Conservation (phyloP, 2,329 filamentous ascomycete genomes). For the Basipetospora chlamydospora region DNA sequence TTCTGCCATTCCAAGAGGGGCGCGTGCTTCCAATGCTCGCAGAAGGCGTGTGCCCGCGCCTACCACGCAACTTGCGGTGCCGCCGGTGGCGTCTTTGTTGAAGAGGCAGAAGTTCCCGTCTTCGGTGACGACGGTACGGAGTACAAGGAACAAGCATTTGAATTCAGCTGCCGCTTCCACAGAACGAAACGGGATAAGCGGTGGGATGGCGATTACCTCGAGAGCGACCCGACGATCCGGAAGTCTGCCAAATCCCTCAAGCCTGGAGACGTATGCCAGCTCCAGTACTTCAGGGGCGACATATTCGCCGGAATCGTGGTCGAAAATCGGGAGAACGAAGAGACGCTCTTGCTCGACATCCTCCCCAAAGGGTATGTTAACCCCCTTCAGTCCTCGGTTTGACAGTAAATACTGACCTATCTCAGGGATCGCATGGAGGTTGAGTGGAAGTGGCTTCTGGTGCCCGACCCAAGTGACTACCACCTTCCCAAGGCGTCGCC, state of each 20-base stretch:
- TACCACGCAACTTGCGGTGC: slow-evolving; percentile 94
- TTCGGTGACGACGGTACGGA: slow-evolving; percentile 84
- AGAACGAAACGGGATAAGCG: slow-evolving; percentile 74
- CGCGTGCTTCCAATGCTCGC: slow-evolving; percentile 93
- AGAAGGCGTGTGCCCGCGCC: slow-evolving; percentile 82
- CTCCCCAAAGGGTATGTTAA: slow-evolving; percentile 50
- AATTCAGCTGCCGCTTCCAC: slow-evolving; percentile 91
- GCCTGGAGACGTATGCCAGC: slow-evolving; percentile 66
- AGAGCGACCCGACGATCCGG: slow-evolving; percentile 53
- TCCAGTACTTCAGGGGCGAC: slow-evolving; percentile 70
- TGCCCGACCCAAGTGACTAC: slow-evolving; percentile 57
- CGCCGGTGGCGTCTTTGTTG: slow-evolving; percentile 80
- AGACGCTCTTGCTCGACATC: slow-evolving; percentile 64
- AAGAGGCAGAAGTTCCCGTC: slow-evolving; percentile 71
- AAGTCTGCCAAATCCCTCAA: slow-evolving; percentile 54
- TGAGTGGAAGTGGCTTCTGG: slow-evolving; percentile 70
- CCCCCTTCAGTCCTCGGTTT: slow-evolving; percentile 17
- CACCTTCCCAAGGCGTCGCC: slow-evolving; percentile 60
- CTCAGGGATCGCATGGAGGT: slow-evolving; percentile 52
- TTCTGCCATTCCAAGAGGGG: slow-evolving; percentile 89
- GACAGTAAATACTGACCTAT: slow-evolving; percentile 22
- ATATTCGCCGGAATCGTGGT: slow-evolving; percentile 84
- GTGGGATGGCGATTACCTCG: slow-evolving; percentile 51
- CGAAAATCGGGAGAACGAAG: slow-evolving; percentile 65
- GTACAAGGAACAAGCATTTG: slow-evolving; percentile 82